Conservation (phyloP, 148 eudicot species). For the Rhododendron simsii region DNA sequence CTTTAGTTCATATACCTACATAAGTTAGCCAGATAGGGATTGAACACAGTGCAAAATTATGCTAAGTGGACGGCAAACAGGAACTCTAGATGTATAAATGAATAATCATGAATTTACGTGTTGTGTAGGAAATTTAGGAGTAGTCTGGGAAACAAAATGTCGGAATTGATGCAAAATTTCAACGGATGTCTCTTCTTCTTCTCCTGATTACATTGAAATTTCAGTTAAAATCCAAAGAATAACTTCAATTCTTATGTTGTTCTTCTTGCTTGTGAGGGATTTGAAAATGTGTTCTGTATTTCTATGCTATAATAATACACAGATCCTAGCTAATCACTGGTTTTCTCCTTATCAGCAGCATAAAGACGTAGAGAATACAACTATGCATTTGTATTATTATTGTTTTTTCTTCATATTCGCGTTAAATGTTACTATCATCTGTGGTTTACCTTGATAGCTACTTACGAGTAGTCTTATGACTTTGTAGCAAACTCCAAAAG, state of each 20-base stretch:
- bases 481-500: constrained; percentile 52
- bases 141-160: not conserved
- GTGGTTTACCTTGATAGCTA: constrained; percentile 2
- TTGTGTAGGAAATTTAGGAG: not conserved
- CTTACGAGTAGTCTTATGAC: not conserved
- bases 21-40: not conserved
- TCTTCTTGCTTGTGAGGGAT: not conserved
- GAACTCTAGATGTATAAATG: not conserved
- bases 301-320: not conserved
- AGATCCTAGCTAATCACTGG: not conserved
- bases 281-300: not conserved
- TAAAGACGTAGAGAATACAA: not conserved
- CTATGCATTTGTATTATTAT: not conserved
- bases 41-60: not conserved
- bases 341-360: not conserved
- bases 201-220: not conserved
- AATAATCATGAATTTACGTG: not conserved
- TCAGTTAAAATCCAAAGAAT: not conserved
- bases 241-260: not conserved
- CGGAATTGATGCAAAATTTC: not conserved
- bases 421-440: not conserved
- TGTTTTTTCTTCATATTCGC: not conserved
- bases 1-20: not conserved
- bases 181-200: not conserved
- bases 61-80: not conserved